Conservation (phyloP, 2,329 filamentous ascomycete genomes). For the Xylariaceae sp. region DNA sequence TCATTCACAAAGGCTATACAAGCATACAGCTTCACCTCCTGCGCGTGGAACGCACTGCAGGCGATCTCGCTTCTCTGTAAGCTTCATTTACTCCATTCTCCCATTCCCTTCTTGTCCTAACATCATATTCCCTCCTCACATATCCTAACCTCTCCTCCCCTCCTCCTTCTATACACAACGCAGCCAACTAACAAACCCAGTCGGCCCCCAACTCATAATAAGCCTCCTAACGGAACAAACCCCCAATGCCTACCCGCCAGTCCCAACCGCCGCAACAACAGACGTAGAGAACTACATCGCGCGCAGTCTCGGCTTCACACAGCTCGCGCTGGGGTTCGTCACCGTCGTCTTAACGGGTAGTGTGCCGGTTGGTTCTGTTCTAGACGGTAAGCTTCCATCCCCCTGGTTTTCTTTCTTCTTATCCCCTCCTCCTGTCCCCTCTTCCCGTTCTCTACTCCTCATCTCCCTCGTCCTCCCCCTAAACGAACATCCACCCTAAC, state of each 20-base stretch:
- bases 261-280: constrained; percentile 25
- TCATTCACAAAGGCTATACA: constrained; percentile 39
- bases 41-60: constrained; percentile 48
- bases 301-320: constrained; percentile 62
- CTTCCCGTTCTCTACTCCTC: too few species aligned
- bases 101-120: neutral
- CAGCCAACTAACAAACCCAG: constrained; percentile 6
- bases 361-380: constrained; percentile 60
- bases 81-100: neutral
- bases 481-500: neutral
- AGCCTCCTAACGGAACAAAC: constrained; percentile 38
- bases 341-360: constrained; percentile 65
- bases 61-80: constrained; percentile 39
- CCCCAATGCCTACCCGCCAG: constrained; percentile 4
- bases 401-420: too few species aligned
- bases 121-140: too few species aligned
- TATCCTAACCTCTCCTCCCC: too few species aligned
- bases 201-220: constrained; percentile 30
- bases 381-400: too few species aligned
- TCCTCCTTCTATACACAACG: neutral
- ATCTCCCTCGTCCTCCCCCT: neutral
- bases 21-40: constrained; percentile 46
- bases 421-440: too few species aligned
- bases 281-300: constrained; percentile 69
- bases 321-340: constrained; percentile 59